Evolutionary conservation across 139 green algal genomes (phyloP).

Genomic region (Chlamydomonas sphaeroides): DNA sequence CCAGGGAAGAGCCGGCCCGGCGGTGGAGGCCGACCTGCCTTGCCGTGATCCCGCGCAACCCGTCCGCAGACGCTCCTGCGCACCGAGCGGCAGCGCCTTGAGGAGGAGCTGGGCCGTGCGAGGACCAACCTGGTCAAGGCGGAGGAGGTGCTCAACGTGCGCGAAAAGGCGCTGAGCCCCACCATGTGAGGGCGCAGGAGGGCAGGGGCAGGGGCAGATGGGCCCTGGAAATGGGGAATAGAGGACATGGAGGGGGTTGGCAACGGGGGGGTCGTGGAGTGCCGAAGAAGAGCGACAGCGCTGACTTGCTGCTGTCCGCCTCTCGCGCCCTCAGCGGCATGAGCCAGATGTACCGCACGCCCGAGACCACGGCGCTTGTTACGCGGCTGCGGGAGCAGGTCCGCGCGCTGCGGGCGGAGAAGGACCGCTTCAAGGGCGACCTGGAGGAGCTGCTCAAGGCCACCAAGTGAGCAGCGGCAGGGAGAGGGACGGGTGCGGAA

Average conservation of each 20-base stretch:
- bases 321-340: slow-evolving; percentile 12
- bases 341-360: slow-evolving; percentile 53
- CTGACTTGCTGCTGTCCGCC: no score
- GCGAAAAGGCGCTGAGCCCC: slow-evolving; percentile 41
- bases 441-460: slow-evolving; percentile 29
- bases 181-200: slow-evolving; percentile 5
- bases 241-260: no score
- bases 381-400: slow-evolving; percentile 37
- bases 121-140: slow-evolving; percentile 39
- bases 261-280: no score
- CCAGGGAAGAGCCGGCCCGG: background rate
- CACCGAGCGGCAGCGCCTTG: slow-evolving; percentile 30
- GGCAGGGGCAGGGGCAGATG: background rate
- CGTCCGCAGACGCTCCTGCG: background rate
- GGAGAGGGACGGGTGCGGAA: background rate
- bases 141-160: slow-evolving; percentile 38
- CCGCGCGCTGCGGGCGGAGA: slow-evolving; percentile 23
- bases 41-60: background rate
- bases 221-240: no score
- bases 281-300: no score
- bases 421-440: slow-evolving; percentile 35
- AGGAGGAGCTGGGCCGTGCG: slow-evolving; percentile 24
- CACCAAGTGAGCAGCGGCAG: slow-evolving; percentile 26
- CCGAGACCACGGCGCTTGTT: slow-evolving; percentile 44
- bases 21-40: no score